Conservation (phyloP, 331 rosid genomes). For the Quercus lobata region DNA sequence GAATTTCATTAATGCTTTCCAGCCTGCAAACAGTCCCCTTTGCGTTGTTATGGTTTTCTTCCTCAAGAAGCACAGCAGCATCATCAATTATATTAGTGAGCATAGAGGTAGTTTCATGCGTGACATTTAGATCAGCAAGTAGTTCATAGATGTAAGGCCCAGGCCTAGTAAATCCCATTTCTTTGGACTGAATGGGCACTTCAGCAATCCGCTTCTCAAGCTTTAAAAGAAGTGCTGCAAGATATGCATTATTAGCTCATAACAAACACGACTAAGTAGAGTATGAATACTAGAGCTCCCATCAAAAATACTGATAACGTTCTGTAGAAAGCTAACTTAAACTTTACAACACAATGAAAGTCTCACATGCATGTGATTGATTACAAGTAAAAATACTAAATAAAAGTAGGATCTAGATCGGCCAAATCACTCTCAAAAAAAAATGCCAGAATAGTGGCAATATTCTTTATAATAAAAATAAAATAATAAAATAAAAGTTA, state of each 20-base stretch:
- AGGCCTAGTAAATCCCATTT: constrained; percentile 80
- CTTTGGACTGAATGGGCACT: constrained; percentile 80
- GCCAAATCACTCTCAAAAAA: constrained; percentile 3
- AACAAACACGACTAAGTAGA: not conserved
- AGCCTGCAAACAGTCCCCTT: constrained; percentile 62
- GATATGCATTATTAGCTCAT: constrained; percentile 24
- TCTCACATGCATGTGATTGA: not conserved
- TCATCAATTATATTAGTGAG: constrained; percentile 50
- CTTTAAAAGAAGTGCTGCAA: constrained; percentile 86
- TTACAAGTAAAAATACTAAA: constrained; percentile 15
- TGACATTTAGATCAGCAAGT: constrained; percentile 79
- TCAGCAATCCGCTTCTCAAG: constrained; percentile 92
- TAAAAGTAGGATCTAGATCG: constrained; percentile 6
- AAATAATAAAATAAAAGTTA: constrained; percentile 14
- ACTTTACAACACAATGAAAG: not conserved
- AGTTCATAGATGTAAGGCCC: constrained; percentile 83
- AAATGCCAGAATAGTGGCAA: constrained; percentile 13
- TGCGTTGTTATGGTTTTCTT: constrained; percentile 67
- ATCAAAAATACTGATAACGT: constrained; percentile 12
- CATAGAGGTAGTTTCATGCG: constrained; percentile 52
- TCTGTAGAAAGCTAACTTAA: constrained; percentile 10
- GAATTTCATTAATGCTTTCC: constrained; percentile 60
- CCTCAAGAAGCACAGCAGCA: constrained; percentile 77
- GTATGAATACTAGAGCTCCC: constrained; percentile 4
- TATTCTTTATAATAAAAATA: constrained; percentile 7